Percentiles rank a stretch among this genome's conserved stretches.
phyloP scores from a whole-genome alignment of 106 monocot species.

The Amphibolis antarctica region DNA sequence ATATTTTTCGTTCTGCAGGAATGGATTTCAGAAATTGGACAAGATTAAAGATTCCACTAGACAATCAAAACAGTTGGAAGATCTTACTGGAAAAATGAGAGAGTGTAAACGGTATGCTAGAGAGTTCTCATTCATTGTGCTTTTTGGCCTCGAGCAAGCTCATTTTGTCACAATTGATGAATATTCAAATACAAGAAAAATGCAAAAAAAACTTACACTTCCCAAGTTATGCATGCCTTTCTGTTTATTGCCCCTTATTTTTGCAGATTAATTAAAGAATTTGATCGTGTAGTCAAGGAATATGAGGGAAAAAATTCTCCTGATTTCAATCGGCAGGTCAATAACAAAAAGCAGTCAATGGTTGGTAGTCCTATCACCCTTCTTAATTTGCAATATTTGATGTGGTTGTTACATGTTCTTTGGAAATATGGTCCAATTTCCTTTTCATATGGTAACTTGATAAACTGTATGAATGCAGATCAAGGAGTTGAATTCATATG shows the following conservation, averaged over 20 bases:
- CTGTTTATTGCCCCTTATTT: neutral
- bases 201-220: neutral
- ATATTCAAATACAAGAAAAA: neutral
- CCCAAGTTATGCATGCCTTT: neutral
- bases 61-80: conserved; percentile 63
- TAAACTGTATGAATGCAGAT: conserved; percentile 42
- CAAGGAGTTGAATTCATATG: conserved; percentile 93
- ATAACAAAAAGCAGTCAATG: conserved; percentile 92
- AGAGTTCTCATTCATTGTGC: neutral
- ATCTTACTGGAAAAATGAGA: conserved; percentile 78
- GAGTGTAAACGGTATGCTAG: conserved; percentile 54
- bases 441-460: neutral
- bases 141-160: neutral
- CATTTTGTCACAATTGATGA: neutral
- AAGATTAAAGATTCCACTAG: conserved; percentile 64
- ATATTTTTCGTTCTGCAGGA: conserved; percentile 26
- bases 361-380: conserved; percentile 27
- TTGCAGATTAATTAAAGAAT: conserved; percentile 86
- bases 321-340: conserved; percentile 70
- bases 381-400: neutral
- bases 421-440: neutral
- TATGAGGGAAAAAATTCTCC: conserved; percentile 57
- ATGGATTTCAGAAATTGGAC: conserved; percentile 85
- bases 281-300: conserved; percentile 91
- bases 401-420: neutral